A percentile compares a stretch with the other conserved stretches of the same genome.
phyloP scores from a whole-genome alignment of 169 alveolate species.

The Cryptosporidium sp. region DNA sequence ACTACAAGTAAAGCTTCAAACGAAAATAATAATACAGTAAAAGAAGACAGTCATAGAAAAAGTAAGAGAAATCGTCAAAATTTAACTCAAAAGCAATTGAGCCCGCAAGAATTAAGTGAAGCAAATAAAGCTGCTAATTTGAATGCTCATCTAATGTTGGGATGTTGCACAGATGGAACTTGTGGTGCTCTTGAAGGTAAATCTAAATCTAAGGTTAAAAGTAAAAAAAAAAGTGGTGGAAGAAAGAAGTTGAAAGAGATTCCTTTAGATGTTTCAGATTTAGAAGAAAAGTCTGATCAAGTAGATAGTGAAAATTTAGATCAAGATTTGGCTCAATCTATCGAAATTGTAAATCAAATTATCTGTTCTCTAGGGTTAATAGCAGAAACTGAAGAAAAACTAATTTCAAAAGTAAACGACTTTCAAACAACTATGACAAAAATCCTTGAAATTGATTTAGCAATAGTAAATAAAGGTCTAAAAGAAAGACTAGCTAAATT shows the following conservation, averaged over 20 bases:
- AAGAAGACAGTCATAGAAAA: neutral
- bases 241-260: neutral
- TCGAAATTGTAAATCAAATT: neutral
- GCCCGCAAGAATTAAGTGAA: neutral
- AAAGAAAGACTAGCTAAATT: neutral
- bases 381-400: neutral
- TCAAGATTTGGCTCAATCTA: neutral
- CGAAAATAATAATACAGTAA: neutral
- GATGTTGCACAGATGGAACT: conserved; percentile 25
- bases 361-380: neutral
- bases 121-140: neutral
- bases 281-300: neutral
- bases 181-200: neutral
- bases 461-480: too few relatives aligned
- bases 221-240: neutral
- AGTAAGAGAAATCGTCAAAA: neutral
- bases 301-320: neutral
- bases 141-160: neutral
- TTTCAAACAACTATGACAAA: neutral
- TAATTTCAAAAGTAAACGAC: neutral
- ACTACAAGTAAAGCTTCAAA: too few relatives aligned
- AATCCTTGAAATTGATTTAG: neutral
- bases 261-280: neutral
- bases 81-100: neutral
- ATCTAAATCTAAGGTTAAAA: neutral